Conservation (phyloP, 1,139 yeast genomes). For the Lodderomyces theae region DNA sequence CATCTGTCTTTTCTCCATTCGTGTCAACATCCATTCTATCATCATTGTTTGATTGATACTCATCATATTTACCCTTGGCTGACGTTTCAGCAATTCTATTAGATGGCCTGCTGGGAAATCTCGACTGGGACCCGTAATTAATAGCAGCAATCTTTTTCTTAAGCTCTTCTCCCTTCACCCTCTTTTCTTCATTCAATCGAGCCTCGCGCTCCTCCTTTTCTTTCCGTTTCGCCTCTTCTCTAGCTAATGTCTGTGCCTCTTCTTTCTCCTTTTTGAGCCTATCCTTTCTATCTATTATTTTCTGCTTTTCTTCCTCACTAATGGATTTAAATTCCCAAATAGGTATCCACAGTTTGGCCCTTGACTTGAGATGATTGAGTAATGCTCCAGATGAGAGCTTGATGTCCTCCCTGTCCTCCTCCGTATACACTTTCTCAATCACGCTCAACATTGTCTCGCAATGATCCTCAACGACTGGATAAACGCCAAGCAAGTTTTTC, state of each 20-base stretch:
- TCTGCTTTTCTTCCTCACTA: constrained; percentile 29
- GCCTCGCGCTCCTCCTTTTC: constrained; percentile 9
- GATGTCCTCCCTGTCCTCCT: constrained; percentile 76
- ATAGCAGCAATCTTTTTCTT: constrained; percentile 13
- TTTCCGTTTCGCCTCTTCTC: constrained; percentile 9
- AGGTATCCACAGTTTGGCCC: constrained; percentile 55
- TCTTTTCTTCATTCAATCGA: constrained; percentile 18
- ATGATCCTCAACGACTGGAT: constrained; percentile 70
- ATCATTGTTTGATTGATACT: constrained; percentile 17
- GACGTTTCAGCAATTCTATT: constrained; percentile 17
- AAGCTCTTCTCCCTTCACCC: constrained; percentile 18
- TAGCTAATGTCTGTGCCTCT: constrained; percentile 17
- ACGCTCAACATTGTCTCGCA: constrained; percentile 52
- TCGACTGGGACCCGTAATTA: constrained; percentile 26
- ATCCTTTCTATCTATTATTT: constrained; percentile 23
- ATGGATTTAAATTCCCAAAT: constrained; percentile 56
- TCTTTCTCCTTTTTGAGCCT: constrained; percentile 18
- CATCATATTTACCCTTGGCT: constrained; percentile 27
- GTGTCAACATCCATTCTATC: not conserved
- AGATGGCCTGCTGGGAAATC: constrained; percentile 20
- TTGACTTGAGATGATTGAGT: constrained; percentile 65
- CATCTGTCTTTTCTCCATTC: not conserved
- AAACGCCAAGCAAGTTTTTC: constrained; percentile 62
- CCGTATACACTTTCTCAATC: constrained; percentile 46
- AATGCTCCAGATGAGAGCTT: constrained; percentile 77